A percentile compares a stretch with the other conserved stretches of the same genome.
Evolutionary conservation across 768 basidiomycete genomes (phyloP).

Genomic region (Myochromella boudieri): DNA sequence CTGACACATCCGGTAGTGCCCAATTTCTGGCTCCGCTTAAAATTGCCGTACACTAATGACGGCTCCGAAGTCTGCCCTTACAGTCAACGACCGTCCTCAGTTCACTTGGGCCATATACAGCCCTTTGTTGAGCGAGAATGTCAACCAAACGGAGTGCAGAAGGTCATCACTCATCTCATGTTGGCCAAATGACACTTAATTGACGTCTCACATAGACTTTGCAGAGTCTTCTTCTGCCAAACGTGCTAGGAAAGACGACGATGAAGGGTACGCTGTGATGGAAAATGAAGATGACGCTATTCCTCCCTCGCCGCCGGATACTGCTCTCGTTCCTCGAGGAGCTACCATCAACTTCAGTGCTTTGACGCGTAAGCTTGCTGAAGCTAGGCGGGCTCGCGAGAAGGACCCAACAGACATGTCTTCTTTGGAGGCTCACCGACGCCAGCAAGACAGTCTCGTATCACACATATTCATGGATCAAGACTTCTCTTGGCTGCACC

Average conservation of each 20-base stretch:
- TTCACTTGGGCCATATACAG: neutral
- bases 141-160: conserved; percentile 40
- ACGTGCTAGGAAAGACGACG: conserved; percentile 44
- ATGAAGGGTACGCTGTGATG: conserved; percentile 59
- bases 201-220: conserved; percentile 14
- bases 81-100: neutral
- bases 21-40: conserved; percentile 36
- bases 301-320: conserved; percentile 53
- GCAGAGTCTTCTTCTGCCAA: conserved; percentile 37
- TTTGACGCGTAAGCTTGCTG: conserved; percentile 74
- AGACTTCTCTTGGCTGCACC: conserved; percentile 82
- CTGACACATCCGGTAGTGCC: conserved; percentile 13
- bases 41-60: conserved; percentile 14
- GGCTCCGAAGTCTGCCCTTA: neutral
- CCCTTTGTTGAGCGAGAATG: conserved; percentile 18
- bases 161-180: conserved; percentile 25
- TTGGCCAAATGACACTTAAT: neutral
- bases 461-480: conserved; percentile 83
- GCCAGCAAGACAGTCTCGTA: conserved; percentile 72
- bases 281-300: conserved; percentile 60
- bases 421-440: conserved; percentile 62
- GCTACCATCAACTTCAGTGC: conserved; percentile 90
- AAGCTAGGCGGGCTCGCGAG: conserved; percentile 52
- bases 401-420: conserved; percentile 44
- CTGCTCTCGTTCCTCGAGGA: conserved; percentile 58